Conservation (phyloP, 192 early-diverging fungal genomes). For the Glomus cerebriforme region DNA sequence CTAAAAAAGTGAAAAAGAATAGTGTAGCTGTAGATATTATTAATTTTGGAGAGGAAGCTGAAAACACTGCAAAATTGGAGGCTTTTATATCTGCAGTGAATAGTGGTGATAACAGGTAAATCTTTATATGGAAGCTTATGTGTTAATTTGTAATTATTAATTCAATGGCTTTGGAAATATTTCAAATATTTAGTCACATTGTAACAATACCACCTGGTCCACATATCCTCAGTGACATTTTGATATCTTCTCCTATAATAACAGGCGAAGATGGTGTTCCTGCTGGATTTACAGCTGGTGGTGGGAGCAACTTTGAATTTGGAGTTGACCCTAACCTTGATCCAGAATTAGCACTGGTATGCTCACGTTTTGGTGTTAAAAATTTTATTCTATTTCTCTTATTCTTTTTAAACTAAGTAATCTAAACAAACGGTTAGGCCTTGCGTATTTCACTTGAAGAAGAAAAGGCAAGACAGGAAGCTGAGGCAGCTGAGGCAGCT, state of each 20-base stretch:
- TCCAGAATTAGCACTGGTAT: constrained; percentile 87
- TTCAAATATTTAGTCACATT: constrained; percentile 64
- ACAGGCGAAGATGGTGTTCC: constrained; percentile 79
- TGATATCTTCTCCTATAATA: constrained; percentile 86
- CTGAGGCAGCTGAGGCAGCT: constrained; percentile 55
- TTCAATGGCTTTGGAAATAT: background rate
- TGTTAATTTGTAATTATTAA: background rate
- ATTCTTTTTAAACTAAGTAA: background rate
- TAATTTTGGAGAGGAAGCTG: constrained; percentile 91
- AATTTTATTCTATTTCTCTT: background rate
- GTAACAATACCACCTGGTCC: constrained; percentile 92
- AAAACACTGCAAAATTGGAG: constrained; percentile 87
- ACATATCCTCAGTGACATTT: constrained; percentile 86
- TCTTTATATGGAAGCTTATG: background rate
- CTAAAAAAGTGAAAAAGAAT: constrained; percentile 98
- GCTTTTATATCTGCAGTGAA: constrained; percentile 91
- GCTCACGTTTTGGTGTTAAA: background rate
- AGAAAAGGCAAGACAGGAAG: constrained; percentile 88
- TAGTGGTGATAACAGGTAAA: constrained; percentile 85
- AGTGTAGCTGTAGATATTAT: constrained; percentile 93
- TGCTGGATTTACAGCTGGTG: constrained; percentile 62
- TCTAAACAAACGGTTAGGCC: constrained; percentile 48
- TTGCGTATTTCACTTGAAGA: constrained; percentile 96
- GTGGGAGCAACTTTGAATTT: constrained; percentile 83
- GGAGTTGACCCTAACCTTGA: constrained; percentile 93